These are phyloP conservation scores for Metahyphopichia silvanorum DNA, from an alignment of 805 yeast species.

Conservation along the genomic window DNA sequence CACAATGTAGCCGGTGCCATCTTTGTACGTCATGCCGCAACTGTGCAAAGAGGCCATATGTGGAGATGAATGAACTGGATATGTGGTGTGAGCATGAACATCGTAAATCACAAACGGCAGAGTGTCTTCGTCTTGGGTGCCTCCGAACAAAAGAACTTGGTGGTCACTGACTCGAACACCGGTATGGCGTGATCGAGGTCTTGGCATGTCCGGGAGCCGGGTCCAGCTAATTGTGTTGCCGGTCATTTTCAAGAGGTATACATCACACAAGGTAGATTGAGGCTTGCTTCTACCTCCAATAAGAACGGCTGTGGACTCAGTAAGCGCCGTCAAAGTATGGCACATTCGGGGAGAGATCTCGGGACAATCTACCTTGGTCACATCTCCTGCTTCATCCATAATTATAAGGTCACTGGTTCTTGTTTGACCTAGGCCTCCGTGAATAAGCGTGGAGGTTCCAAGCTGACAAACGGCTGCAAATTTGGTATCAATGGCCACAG, in stretches of 20 bases:
- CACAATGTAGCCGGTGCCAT: slow-evolving; percentile 35
- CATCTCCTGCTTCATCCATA: slow-evolving; percentile 6
- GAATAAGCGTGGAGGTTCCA: slow-evolving; percentile 16
- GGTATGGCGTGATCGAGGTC: slow-evolving; percentile 51
- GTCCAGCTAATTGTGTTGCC: too few relatives aligned
- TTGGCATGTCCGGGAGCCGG: slow-evolving; percentile 38
- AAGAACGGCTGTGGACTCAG: slow-evolving; percentile 30
- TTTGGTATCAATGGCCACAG: slow-evolving; percentile 35
- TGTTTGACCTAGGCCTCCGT: slow-evolving; percentile 42
- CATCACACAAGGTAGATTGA: slow-evolving; percentile 34
- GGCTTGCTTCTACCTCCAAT: slow-evolving; percentile 74
- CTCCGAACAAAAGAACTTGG: slow-evolving; percentile 51
- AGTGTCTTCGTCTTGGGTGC: slow-evolving; percentile 18
- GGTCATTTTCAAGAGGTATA: slow-evolving; percentile 20
- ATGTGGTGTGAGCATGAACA: slow-evolving; percentile 8
- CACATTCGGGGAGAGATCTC: slow-evolving; percentile 49
- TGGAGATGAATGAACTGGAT: slow-evolving; percentile 7
- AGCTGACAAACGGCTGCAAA: slow-evolving; percentile 36
- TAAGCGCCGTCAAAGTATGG: slow-evolving; percentile 47
- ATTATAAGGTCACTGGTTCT: slow-evolving; percentile 12
- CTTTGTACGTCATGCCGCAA: slow-evolving; percentile 31
- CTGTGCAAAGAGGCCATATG: slow-evolving; percentile 25
- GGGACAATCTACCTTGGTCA: slow-evolving; percentile 19
- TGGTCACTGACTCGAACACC: slow-evolving; percentile 23
- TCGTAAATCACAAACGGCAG: slow-evolving; percentile 18